Conservation (phyloP, 208 protist species). For the Leishmania guyanensis region DNA sequence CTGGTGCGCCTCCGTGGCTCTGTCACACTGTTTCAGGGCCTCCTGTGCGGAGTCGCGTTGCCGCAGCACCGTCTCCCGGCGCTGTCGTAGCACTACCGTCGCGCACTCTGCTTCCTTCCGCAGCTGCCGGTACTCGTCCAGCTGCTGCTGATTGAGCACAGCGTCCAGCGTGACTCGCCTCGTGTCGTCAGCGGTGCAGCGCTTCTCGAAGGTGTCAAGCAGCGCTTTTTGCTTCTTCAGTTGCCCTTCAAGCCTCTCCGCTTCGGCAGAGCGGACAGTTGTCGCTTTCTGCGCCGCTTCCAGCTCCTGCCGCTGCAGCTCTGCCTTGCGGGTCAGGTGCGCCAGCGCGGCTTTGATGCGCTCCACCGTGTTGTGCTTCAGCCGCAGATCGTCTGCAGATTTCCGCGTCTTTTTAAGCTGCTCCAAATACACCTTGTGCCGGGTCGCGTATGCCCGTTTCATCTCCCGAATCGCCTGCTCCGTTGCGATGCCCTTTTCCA, state of each 20-base stretch:
- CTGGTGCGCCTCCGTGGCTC: constrained; percentile 50
- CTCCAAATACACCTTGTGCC: constrained; percentile 82
- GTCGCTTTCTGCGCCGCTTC: constrained; percentile 51
- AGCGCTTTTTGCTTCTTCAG: constrained; percentile 68
- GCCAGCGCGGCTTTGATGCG: constrained; percentile 65
- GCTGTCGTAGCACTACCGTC: constrained; percentile 79
- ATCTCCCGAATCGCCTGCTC: constrained; percentile 80
- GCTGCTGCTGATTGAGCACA: constrained; percentile 52
- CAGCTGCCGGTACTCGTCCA: constrained; percentile 78
- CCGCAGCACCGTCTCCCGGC: constrained; percentile 65
- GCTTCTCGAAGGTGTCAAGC: constrained; percentile 60
- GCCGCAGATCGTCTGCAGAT: constrained; percentile 61
- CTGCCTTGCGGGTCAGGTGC: constrained; percentile 72
- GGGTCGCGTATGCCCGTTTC: constrained; percentile 68
- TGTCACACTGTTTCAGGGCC: constrained; percentile 63
- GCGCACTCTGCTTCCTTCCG: constrained; percentile 84
- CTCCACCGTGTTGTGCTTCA: constrained; percentile 64
- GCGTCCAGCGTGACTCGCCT: constrained; percentile 34
- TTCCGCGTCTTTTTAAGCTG: constrained; percentile 73
- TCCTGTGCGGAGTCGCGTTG: constrained; percentile 68
- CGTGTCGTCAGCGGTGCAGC: constrained; percentile 63
- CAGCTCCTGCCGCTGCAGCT: constrained; percentile 59
- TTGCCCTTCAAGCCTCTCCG: constrained; percentile 64
- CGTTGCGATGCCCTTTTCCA: constrained; percentile 74
- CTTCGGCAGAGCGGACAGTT: constrained; percentile 56